A percentile compares a stretch with the other conserved stretches of the same genome.
phyloP scores from a whole-genome alignment of 139 green algal genomes.

The Tetradesmus obliquus region DNA sequence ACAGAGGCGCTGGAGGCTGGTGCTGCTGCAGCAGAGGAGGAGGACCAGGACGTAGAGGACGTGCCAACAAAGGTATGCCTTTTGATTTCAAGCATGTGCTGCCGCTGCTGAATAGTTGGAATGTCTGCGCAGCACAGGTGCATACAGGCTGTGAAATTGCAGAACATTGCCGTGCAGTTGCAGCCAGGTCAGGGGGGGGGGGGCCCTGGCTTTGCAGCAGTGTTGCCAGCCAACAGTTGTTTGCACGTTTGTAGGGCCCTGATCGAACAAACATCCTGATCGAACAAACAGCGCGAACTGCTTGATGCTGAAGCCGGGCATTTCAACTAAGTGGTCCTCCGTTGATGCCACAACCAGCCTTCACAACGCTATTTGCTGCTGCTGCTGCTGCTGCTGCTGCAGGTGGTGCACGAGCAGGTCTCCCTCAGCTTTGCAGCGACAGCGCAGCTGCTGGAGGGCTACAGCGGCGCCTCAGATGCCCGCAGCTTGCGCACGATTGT shows the following conservation, averaged over 20 bases:
- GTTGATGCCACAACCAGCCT: too few relatives aligned
- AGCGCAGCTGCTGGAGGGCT: conserved; percentile 49
- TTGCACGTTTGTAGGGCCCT: too few relatives aligned
- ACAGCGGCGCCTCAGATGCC: conserved; percentile 65
- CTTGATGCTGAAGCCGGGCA: too few relatives aligned
- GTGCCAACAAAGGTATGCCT: conserved; percentile 24
- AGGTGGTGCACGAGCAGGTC: conserved; percentile 8
- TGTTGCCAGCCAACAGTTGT: too few relatives aligned
- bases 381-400: not conserved
- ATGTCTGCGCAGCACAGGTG: too few relatives aligned
- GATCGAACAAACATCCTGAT: too few relatives aligned
- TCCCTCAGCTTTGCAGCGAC: not conserved
- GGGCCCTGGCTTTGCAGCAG: too few relatives aligned
- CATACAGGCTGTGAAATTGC: not conserved
- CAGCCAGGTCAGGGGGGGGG: too few relatives aligned
- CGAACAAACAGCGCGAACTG: not conserved
- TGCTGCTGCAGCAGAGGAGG: not conserved
- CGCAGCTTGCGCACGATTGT: conserved; percentile 75
- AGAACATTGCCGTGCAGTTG: too few relatives aligned
- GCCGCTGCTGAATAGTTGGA: too few relatives aligned
- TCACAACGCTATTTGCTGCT: not conserved
- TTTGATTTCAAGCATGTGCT: too few relatives aligned
- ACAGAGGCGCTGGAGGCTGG: not conserved
- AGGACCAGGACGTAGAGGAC: not conserved
- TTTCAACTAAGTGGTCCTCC: too few relatives aligned